phyloP scores from a whole-genome alignment of 495 filamentous ascomycete genomes.

The Neurospora hispaniola region DNA sequence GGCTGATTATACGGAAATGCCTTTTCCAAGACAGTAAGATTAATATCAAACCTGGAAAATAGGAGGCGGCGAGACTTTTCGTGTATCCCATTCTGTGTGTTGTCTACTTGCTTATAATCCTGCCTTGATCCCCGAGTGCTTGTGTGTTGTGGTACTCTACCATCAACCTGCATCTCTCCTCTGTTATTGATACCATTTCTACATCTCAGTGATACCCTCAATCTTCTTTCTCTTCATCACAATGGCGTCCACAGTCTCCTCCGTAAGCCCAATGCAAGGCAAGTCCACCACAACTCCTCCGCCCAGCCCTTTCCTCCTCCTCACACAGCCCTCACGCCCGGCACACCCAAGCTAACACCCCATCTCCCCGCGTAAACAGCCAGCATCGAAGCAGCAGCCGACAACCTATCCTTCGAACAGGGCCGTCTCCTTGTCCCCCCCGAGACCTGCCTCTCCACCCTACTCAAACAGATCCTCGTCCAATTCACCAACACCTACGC shows the following conservation, averaged over 20 bases:
- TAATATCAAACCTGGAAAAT: not conserved
- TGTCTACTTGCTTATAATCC: not conserved
- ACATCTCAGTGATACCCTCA: not conserved
- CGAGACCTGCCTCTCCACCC: constrained; percentile 12
- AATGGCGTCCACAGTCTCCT: not conserved
- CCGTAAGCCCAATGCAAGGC: not conserved
- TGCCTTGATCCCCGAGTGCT: not conserved
- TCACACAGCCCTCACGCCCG: not conserved
- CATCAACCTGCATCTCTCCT: not conserved
- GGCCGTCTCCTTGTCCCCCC: constrained; percentile 14
- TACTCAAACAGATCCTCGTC: constrained; percentile 12
- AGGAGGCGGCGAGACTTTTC: not conserved
- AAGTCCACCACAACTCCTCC: not conserved
- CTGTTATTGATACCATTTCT: not conserved
- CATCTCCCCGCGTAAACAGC: constrained; percentile 2
- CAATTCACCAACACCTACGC: constrained; percentile 12
- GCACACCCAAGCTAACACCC: not conserved
- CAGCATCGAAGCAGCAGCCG: constrained; percentile 14
- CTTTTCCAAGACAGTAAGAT: not conserved
- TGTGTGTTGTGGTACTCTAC: not conserved
- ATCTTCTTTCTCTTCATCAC: not conserved
- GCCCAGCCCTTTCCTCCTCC: not conserved
- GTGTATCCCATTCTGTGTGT: not conserved
- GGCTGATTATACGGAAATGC: not conserved
- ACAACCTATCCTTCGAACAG: constrained; percentile 6